Base-by-base conservation (phyloP, 23 red algal species). In the Agarophyton chilense region DNA sequence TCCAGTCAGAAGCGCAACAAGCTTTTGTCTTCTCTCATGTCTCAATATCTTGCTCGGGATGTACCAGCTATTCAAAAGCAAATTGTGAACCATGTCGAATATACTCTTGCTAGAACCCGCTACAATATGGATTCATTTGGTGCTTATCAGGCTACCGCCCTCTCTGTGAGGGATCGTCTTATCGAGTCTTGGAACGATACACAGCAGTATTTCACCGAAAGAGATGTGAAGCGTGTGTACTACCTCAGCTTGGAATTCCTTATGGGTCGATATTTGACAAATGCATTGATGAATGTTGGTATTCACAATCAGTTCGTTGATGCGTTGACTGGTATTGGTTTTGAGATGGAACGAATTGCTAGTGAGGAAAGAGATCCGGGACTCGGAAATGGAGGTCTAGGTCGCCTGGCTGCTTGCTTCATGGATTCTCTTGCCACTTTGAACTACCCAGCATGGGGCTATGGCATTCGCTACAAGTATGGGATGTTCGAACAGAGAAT, bases 111-210 rank as follows among this genome's bases (percentile, higher is more conserved):
- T 34, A 82, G 97, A 52, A 99, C 97, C 40, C 84, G 94, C 54
- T 94, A 96, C 89, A 99, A 95, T 63, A 95, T 99, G 62, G 97
- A 99, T 78, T 73, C 74, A 31, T 95, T 92, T 55, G 90, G 93
- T 73, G 97, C 97, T 11, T 99, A 99, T 41, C 90, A 96, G 33
- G 97, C 97, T 21, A 99, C 97, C 52, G 93, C 93, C 22, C 80
- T 94, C 31, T 94, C 97, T 0, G 93, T 99, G 28, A 84, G 97
- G 36, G 97, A 99, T 62, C 94, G 97, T 42, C 70, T 99, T 34
- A 95, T 99, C 85, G 97, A 99, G 68, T 88, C 87, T 7, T 99
- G 97, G 97, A 99, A 99, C 76, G 97, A 99, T 72, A 99, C 97
- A 5, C 97, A 99, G 75, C 97, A 99, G 84, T 99, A 85, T 74